phyloP scores from a whole-genome alignment of 106 monocot species.

The Allium fistulosum region DNA sequence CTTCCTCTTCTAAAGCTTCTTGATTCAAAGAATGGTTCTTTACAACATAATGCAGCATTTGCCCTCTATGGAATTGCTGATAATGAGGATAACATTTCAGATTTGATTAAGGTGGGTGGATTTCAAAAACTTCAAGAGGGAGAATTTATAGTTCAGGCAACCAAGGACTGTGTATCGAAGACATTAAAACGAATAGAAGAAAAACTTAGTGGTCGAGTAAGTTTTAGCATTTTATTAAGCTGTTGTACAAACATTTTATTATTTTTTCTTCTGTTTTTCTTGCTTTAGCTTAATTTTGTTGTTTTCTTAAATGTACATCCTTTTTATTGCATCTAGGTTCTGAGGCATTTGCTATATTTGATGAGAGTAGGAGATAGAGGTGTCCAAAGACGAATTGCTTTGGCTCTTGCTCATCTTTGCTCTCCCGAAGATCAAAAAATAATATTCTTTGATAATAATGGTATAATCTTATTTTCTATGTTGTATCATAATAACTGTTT shows the following conservation, averaged over 20 bases:
- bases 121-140: conserved; percentile 98
- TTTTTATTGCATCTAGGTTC: conserved; percentile 34
- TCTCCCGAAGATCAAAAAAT: conserved; percentile 74
- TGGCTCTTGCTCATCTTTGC: conserved; percentile 94
- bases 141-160: conserved; percentile 99
- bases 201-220: conserved; percentile 90
- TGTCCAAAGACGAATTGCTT: conserved; percentile 72
- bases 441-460: conserved; percentile 92
- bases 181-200: conserved; percentile 97
- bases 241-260: background rate
- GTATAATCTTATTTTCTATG: conserved; percentile 16
- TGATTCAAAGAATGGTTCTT: conserved; percentile 87
- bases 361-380: conserved; percentile 79
- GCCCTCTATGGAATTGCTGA: conserved; percentile 93
- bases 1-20: conserved; percentile 73
- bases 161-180: conserved; percentile 99
- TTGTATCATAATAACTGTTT: too few species aligned
- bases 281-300: background rate
- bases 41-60: conserved; percentile 99
- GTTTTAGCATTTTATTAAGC: conserved; percentile 5
- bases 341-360: conserved; percentile 87
- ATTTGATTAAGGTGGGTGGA: conserved; percentile 92
- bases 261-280: background rate
- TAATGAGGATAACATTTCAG: conserved; percentile 92
- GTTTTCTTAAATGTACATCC: background rate